These are phyloP conservation scores for maize (Zea mays) DNA, from an alignment of 176 grass and related monocot genomes.

Conservation along the genomic window DNA sequence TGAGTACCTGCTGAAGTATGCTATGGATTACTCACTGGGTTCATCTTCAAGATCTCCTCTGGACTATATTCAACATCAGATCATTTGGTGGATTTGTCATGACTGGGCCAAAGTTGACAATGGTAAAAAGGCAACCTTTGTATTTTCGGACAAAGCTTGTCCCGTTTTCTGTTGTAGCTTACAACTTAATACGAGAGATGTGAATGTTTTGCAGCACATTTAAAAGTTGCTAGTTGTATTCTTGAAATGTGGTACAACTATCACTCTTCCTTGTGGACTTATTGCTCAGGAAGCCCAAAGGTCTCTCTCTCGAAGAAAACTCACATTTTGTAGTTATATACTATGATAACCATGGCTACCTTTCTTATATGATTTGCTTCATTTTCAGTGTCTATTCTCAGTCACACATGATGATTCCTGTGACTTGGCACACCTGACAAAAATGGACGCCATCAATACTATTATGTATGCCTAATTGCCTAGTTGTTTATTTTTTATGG, in stretches of 20 bases:
- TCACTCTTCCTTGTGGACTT: conserved; percentile 74
- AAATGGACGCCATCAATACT: conserved; percentile 59
- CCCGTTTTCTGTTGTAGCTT: conserved; percentile 12
- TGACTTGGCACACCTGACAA: conserved; percentile 63
- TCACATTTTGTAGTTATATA: neutral
- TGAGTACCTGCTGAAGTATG: conserved; percentile 53
- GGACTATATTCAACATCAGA: conserved; percentile 70
- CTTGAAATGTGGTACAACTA: conserved; percentile 94
- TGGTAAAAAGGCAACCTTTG: conserved; percentile 43
- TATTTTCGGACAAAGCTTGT: conserved; percentile 9
- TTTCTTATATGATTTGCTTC: conserved; percentile 20
- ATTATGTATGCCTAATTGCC: conserved; percentile 56
- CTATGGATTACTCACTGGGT: conserved; percentile 63
- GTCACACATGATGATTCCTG: conserved; percentile 52
- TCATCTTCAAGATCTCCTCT: conserved; percentile 81
- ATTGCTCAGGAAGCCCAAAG: conserved; percentile 62
- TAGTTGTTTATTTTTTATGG: neutral
- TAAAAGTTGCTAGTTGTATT: conserved; percentile 55
- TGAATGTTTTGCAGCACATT: conserved; percentile 44
- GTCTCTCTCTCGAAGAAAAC: conserved; percentile 29
- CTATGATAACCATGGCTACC: conserved; percentile 24
- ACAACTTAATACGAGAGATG: conserved; percentile 9
- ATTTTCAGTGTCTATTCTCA: conserved; percentile 44
- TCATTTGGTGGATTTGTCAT: conserved; percentile 75
- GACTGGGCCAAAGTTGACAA: conserved; percentile 63